These are phyloP conservation scores for Ilex aquifolium DNA, from an alignment of 257 asterid species.

Conservation along the genomic window DNA sequence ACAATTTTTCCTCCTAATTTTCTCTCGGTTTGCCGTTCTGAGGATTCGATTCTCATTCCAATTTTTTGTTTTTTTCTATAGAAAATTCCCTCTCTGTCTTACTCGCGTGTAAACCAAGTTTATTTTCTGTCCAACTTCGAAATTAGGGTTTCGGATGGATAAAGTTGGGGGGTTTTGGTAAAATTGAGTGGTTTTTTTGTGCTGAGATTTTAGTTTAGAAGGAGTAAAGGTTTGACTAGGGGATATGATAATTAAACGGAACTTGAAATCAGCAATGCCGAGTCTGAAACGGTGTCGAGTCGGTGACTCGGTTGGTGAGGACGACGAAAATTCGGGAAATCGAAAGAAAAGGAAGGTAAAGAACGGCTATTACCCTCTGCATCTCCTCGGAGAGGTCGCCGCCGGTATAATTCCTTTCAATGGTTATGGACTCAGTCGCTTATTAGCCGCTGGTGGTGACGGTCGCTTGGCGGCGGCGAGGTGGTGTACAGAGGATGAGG, in stretches of 20 bases:
- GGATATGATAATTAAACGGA: constrained; percentile 81
- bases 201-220: constrained; percentile 14
- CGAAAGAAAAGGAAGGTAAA: constrained; percentile 63
- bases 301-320: constrained; percentile 55
- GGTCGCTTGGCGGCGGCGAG: constrained; percentile 25
- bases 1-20: constrained; percentile 6
- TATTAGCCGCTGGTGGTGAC: constrained; percentile 28
- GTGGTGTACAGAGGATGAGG: constrained; percentile 25
- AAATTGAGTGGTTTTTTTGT: constrained; percentile 2
- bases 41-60: background rate
- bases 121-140: background rate
- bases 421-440: constrained; percentile 40
- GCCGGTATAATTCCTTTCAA: constrained; percentile 57
- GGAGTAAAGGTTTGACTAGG: constrained; percentile 5
- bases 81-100: constrained; percentile 3
- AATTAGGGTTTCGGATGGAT: constrained; percentile 23
- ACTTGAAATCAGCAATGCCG: constrained; percentile 97
- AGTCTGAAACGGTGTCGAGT: constrained; percentile 72
- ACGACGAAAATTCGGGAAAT: constrained; percentile 46
- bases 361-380: constrained; percentile 53
- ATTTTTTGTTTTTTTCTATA: constrained; percentile 10
- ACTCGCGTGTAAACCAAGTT: constrained; percentile 18
- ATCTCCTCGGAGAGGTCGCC: constrained; percentile 67
- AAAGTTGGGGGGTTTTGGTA: constrained; percentile 37
- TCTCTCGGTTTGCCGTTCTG: background rate